Evolutionary conservation across 2,329 filamentous ascomycete species (phyloP).

Genomic region (Emericellopsis cladophorae): DNA sequence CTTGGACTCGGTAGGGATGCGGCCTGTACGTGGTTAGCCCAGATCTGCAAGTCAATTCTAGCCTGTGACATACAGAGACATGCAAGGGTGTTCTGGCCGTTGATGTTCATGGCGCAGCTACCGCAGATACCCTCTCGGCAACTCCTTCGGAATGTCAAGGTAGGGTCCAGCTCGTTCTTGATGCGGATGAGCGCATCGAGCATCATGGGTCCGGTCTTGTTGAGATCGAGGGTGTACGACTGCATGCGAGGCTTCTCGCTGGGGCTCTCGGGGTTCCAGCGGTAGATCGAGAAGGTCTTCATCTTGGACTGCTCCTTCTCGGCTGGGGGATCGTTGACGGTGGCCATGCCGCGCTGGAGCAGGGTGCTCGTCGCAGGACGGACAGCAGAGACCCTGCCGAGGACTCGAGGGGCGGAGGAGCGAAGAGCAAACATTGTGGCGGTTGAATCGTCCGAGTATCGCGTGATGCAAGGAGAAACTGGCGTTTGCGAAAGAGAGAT

Average conservation of each 20-base stretch:
- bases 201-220: constrained; percentile 99
- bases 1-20: constrained; percentile 73
- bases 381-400: constrained; percentile 21
- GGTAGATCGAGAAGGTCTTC: constrained; percentile 98
- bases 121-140: constrained; percentile 98
- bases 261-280: constrained; percentile 93
- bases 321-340: constrained; percentile 45
- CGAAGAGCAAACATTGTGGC: constrained; percentile 48
- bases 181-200: constrained; percentile 92
- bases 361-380: too few relatives aligned
- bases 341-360: constrained; percentile 36
- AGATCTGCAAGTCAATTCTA: not conserved
- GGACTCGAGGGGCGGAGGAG: constrained; percentile 38
- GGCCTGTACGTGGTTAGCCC: constrained; percentile 46
- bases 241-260: constrained; percentile 93
- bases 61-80: constrained; percentile 72
- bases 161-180: constrained; percentile 98
- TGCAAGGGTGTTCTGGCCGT: constrained; percentile 93
- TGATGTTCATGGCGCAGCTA: constrained; percentile 99
- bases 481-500: too few relatives aligned
- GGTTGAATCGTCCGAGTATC: not conserved
- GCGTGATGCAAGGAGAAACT: too few relatives aligned
- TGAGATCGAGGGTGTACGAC: constrained; percentile 85
- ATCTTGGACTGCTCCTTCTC: constrained; percentile 45
- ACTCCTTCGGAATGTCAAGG: constrained; percentile 87